Evolutionary conservation across 2,329 filamentous ascomycete genomes (phyloP).

Genomic region (Didymella keratinophila): DNA sequence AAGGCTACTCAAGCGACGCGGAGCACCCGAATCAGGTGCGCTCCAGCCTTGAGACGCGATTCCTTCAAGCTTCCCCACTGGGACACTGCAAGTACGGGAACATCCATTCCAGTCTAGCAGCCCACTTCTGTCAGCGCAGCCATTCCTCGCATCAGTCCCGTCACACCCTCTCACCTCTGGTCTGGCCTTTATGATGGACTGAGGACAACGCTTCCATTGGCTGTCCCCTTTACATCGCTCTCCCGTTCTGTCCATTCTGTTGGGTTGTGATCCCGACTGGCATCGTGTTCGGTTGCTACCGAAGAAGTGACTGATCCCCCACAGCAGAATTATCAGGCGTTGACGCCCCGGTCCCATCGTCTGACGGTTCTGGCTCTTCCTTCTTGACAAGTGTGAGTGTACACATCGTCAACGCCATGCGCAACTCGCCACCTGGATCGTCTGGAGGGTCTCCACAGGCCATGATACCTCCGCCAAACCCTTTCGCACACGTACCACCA

Average conservation of each 20-base stretch:
- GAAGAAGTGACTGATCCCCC: conserved; percentile 40
- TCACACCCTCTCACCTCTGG: conserved; percentile 23
- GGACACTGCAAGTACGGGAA: conserved; percentile 37
- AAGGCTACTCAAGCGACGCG: neutral
- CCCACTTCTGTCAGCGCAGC: conserved; percentile 15
- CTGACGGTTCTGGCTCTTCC: conserved; percentile 31
- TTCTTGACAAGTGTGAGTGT: conserved; percentile 25
- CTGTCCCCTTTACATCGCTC: conserved; percentile 23
- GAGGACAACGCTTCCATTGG: conserved; percentile 37
- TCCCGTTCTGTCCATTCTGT: conserved; percentile 36
- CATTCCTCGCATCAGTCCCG: conserved; percentile 13
- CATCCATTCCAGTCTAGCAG: conserved; percentile 37
- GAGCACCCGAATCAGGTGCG: conserved; percentile 34
- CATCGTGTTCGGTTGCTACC: conserved; percentile 47
- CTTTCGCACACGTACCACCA: conserved; percentile 40
- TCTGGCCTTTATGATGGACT: conserved; percentile 40
- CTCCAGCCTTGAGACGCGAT: conserved; percentile 33
- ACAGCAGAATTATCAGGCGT: conserved; percentile 32
- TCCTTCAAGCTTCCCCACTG: conserved; percentile 30
- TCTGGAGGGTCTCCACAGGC: conserved; percentile 44
- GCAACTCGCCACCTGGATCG: conserved; percentile 45
- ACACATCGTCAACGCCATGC: conserved; percentile 29
- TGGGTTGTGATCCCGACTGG: conserved; percentile 29
- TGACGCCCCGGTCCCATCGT: conserved; percentile 11
- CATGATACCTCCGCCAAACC: conserved; percentile 46